A percentile compares a stretch with the other conserved stretches of the same genome.
Evolutionary conservation across 2,329 filamentous ascomycete genomes (phyloP).

Genomic region (Aspergillus fructus): DNA sequence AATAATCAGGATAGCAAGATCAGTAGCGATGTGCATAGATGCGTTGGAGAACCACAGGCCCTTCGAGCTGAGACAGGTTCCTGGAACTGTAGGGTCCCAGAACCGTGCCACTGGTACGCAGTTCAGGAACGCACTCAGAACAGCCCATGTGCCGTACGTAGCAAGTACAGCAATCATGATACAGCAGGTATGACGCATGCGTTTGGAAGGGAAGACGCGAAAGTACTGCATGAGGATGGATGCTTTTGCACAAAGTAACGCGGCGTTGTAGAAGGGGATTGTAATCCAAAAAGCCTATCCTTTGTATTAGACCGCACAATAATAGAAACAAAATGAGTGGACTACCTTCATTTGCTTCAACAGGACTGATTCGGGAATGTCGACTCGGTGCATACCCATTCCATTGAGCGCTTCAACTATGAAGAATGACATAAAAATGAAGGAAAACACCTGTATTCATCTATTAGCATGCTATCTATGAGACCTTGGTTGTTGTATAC

Average conservation of each 20-base stretch:
- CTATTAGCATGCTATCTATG: background rate
- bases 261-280: constrained; percentile 39
- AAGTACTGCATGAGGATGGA: constrained; percentile 52
- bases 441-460: constrained; percentile 29
- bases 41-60: constrained; percentile 48
- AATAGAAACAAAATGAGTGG: background rate
- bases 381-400: constrained; percentile 35
- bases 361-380: constrained; percentile 31
- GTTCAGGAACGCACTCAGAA: constrained; percentile 37
- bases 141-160: constrained; percentile 35
- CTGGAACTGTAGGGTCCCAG: constrained; percentile 29
- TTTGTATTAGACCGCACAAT: constrained; percentile 9
- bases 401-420: constrained; percentile 35
- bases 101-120: constrained; percentile 38
- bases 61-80: constrained; percentile 40
- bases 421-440: constrained; percentile 35
- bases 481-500: constrained; percentile 19
- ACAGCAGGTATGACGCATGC: constrained; percentile 38
- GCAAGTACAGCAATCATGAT: constrained; percentile 37
- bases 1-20: constrained; percentile 45
- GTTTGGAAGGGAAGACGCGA: constrained; percentile 42
- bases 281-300: constrained; percentile 36
- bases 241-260: constrained; percentile 44
- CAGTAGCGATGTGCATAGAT: constrained; percentile 45
- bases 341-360: constrained; percentile 35